Percentiles rank a stretch among this genome's conserved stretches.
Evolutionary conservation across 768 basidiomycete genomes (phyloP).

Genomic region (Podaxis pistillaris): DNA sequence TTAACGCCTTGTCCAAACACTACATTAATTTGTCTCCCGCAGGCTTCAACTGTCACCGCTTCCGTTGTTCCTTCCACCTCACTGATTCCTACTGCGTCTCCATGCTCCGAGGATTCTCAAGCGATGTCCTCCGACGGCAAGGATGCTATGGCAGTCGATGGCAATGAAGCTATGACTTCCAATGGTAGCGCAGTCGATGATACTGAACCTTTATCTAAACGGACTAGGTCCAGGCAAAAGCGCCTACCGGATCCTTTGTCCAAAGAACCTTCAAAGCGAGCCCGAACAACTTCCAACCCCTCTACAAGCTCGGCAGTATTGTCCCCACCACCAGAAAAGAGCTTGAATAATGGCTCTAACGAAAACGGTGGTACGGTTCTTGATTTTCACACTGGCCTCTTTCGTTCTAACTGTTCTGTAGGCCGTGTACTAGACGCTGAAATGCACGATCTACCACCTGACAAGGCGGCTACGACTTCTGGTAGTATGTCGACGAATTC

Average conservation of each 20-base stretch:
- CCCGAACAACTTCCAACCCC: background rate
- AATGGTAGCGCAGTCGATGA: slow-evolving; percentile 15
- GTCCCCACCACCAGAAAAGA: background rate
- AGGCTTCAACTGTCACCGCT: background rate
- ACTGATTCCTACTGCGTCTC: background rate
- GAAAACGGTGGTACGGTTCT: background rate
- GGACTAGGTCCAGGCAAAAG: slow-evolving; percentile 8
- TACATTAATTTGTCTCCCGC: background rate
- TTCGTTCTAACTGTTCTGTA: background rate
- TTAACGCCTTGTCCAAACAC: background rate
- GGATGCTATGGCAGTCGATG: background rate
- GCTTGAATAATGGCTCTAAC: background rate
- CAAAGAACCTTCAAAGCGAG: slow-evolving; percentile 8
- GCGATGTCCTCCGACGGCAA: background rate
- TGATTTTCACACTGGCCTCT: background rate
- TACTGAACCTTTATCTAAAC: slow-evolving; percentile 12
- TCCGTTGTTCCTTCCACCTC: background rate
- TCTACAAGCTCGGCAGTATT: background rate
- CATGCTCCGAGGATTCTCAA: background rate
- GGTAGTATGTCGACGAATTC: background rate
- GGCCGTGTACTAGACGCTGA: background rate
- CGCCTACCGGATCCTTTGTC: background rate
- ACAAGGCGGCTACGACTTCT: background rate
- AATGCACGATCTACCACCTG: background rate
- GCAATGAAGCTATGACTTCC: background rate